A percentile compares a stretch with the other conserved stretches of the same genome.
Conservation (phyloP, 2,329 filamentous ascomycete species). For the Venturia carpophila region DNA sequence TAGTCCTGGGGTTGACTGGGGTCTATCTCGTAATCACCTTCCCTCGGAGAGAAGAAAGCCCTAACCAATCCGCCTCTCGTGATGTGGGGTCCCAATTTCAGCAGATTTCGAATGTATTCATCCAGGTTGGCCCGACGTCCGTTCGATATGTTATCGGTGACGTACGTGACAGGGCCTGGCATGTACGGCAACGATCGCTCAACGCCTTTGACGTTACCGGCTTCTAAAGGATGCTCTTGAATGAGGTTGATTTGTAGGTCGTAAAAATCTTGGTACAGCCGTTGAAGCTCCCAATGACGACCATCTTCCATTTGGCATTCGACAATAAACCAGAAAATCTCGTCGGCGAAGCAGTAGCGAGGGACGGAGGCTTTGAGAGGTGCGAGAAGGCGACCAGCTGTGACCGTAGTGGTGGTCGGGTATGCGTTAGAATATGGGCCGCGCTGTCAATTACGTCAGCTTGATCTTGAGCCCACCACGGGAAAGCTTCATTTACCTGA, state of each 20-base stretch:
- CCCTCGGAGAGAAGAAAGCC: constrained; percentile 81
- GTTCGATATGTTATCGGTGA: constrained; percentile 95
- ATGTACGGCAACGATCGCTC: constrained; percentile 88
- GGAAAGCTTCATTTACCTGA: neutral
- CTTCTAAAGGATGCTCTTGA: constrained; percentile 84
- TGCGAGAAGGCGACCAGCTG: constrained; percentile 48
- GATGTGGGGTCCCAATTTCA: constrained; percentile 78
- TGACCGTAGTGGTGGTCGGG: neutral
- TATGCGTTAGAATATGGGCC: constrained; percentile 1
- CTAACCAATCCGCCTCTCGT: constrained; percentile 75
- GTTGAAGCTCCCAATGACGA: constrained; percentile 82
- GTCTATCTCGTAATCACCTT: constrained; percentile 91
- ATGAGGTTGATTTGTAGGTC: constrained; percentile 95
- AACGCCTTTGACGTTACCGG: constrained; percentile 67
- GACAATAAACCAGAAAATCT: constrained; percentile 98
- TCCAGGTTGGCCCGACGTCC: constrained; percentile 87
- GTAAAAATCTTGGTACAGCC: constrained; percentile 98
- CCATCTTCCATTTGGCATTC: constrained; percentile 87
- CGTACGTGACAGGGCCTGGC: constrained; percentile 95
- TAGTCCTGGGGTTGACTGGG: constrained; percentile 54
- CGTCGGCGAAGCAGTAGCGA: constrained; percentile 89
- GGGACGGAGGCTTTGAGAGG: constrained; percentile 81
- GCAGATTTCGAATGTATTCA: constrained; percentile 87
- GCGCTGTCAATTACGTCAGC: neutral
- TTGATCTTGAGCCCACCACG: neutral